Evolutionary conservation across 805 yeast genomes (phyloP), one percentile per base, ranked within the genome.

Genomic region (Sugiyamaella mastotermitis): DNA sequence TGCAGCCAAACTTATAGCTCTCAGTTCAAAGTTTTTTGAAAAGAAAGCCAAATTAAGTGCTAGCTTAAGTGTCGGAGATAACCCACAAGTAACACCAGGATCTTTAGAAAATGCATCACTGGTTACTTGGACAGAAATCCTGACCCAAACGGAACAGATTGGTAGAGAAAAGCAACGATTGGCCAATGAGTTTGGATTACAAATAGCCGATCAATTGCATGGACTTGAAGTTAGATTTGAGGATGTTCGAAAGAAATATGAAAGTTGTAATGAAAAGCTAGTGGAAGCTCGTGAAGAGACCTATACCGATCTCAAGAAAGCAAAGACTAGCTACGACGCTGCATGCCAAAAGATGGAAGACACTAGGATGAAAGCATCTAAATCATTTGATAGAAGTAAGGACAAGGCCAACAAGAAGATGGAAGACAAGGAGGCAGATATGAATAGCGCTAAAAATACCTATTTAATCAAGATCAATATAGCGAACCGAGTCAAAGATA

Each of bases 61-160:
- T 0, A 57, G 64, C 10, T 60, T 92, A 20, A 76, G 88, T 31
- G 98, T 92, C 2, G 99, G 99, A 18, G 95, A 85, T 43, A 74
- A 74, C 13, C 98, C 99, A 0, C 72, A 78, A 29, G 74, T 84
- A 30, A 92, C 99, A 0, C 97, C 98, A 0, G 98, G 99, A 0
- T 86, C 97, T 0, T 66, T 90, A 35, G 97, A 92, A 56, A 72
- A 83, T 47, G 95, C 96, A 0, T 69, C 83, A 11, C 63, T 88
- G 45, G 94, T 84, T 9, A 75, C 94, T 1, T 90, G 98, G 98
- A 85, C 75, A 31, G 94, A 86, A 47, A 74, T 88, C 5, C 69
- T 90, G 42, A 71, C 82, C 3, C 92, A 85, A 54, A 84, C 95
- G 1, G 97, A 88, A 59, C 64, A 71, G 17, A 73, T 83, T 26